phyloP scores from a whole-genome alignment of 176 grass and related monocot species.

The Carex cristatella region DNA sequence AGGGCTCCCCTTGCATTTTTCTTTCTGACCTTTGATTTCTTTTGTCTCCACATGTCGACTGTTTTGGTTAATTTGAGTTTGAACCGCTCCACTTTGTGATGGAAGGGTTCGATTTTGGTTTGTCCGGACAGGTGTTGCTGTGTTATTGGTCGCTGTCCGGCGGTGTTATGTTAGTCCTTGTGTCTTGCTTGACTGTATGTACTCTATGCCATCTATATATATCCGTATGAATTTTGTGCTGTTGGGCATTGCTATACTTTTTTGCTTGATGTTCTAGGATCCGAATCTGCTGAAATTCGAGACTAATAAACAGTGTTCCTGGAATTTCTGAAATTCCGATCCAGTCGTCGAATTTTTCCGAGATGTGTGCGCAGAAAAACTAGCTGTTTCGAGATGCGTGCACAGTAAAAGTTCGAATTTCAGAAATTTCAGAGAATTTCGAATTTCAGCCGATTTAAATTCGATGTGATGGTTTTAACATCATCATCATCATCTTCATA shows the following conservation, averaged over 20 bases:
- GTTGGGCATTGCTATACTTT: neutral
- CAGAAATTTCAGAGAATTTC: too few species aligned
- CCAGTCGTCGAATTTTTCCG: too few species aligned
- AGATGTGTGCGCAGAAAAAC: too few species aligned
- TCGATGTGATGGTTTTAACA: neutral
- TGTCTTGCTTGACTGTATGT: constrained; percentile 33
- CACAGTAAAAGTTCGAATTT: too few species aligned
- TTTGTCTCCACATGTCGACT: constrained; percentile 22
- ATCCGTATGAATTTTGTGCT: constrained; percentile 36
- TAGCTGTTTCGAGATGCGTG: too few species aligned
- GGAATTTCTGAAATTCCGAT: too few species aligned
- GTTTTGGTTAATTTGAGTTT: constrained; percentile 32
- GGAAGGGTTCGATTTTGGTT: constrained; percentile 51
- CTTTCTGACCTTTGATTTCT: constrained; percentile 39
- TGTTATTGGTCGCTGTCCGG: constrained; percentile 16
- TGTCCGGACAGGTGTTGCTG: constrained; percentile 18
- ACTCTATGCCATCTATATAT: constrained; percentile 29
- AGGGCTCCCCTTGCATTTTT: constrained; percentile 44
- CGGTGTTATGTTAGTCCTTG: constrained; percentile 27
- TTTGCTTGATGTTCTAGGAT: neutral
- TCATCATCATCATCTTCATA: neutral
- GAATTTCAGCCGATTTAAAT: too few species aligned
- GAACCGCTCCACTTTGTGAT: constrained; percentile 34
- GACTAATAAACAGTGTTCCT: too few species aligned
- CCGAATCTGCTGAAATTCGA: too few species aligned